Evolutionary conservation across 2,329 filamentous ascomycete genomes (phyloP), one percentile per base, ranked within the genome.

Genomic region (Aspergillus uvarum): DNA sequence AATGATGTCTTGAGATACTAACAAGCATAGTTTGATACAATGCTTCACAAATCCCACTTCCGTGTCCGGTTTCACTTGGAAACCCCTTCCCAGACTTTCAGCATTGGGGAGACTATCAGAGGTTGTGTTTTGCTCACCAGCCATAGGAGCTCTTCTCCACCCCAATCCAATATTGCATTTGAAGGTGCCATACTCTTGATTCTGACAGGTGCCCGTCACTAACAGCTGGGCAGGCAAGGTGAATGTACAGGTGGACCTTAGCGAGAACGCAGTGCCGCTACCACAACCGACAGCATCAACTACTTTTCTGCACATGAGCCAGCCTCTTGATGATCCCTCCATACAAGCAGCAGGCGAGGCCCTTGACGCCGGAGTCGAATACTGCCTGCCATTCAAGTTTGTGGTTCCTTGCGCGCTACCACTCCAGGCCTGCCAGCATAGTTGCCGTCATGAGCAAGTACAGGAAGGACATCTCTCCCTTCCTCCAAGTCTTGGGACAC

Each of bases 381-480:
- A 63, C 19, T 21, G 12, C 21, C 48, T 67, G 3, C 59, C 59
- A 10, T 66, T 67, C 47, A 54, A 60, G 3, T 66, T 68, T 35
- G 31, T 64, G 10, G 59, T 67, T 2, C 61, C 65, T n/a, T n/a
- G 47, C 16, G 44, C 63, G 32, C 35, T 68, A 10, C 61, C 61
- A 6, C 56, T 56, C 12, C 57, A 66, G n/a, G 49, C 60, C 19
- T 67, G 62, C 50, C 56, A 60, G 6, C 62, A 66, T 22, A 42
- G 47, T 38, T 62, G 59, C 42, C 47, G 38, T 21, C 62, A 64
- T 49, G 22, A 42, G 14, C 60, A 64, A 42, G 26, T 66, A 11
- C 60, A 59, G 14, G 47, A 67, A 54, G 47, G 66, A 54, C 65
- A 68, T 24, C 47, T 60, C 4, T 54, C 56, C 12, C 58, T 67